Conservation (phyloP, 257 asterid species). For the Penstemon eatonii region DNA sequence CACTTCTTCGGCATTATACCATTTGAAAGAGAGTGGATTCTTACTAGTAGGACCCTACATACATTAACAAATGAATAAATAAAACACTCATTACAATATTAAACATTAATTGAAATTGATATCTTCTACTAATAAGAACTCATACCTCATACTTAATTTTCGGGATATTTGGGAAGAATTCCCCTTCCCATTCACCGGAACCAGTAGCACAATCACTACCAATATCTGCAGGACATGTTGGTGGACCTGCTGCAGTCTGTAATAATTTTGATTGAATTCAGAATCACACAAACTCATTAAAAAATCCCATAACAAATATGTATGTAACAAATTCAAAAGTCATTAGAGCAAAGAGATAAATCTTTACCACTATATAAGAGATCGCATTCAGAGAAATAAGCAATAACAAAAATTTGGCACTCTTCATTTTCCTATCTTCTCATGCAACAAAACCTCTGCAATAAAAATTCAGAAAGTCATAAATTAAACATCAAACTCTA, state of each 20-base stretch:
- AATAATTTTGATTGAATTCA: conserved; percentile 16
- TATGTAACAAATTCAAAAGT: conserved; percentile 1
- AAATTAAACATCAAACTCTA: not conserved
- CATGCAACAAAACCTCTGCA: conserved; percentile 33
- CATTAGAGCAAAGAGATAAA: not conserved
- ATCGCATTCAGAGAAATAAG: conserved; percentile 38
- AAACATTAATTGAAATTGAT: not conserved
- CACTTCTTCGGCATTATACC: conserved; percentile 93
- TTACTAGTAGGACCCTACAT: conserved; percentile 84
- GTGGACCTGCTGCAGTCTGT: conserved; percentile 71
- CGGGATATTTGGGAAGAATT: conserved; percentile 78
- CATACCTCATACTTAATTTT: conserved; percentile 84
- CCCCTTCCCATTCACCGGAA: conserved; percentile 80
- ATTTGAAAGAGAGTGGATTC: conserved; percentile 81
- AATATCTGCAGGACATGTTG: conserved; percentile 79
- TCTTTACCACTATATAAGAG: conserved; percentile 51
- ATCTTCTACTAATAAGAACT: not conserved
- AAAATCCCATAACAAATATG: not conserved
- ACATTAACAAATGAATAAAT: not conserved
- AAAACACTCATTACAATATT: not conserved
- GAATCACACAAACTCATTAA: not conserved
- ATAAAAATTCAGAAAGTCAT: not conserved
- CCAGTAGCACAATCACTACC: conserved; percentile 42
- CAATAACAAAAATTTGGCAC: conserved; percentile 35
- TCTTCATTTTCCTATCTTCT: conserved; percentile 38